Conservation (phyloP, 2,329 filamentous ascomycete genomes). For the Epichloe typhina region DNA sequence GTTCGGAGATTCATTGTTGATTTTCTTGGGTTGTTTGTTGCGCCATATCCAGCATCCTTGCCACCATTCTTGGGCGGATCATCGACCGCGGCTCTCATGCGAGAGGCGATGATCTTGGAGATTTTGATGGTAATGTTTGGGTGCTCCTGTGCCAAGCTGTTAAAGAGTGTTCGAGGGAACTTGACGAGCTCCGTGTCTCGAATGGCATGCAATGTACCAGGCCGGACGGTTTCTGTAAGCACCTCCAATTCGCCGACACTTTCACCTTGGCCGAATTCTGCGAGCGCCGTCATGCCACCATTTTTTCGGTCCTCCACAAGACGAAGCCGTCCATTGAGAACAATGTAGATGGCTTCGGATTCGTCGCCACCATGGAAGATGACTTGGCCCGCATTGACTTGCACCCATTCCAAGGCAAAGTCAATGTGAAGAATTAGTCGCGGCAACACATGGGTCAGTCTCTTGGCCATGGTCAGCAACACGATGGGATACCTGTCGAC, state of each 20-base stretch:
- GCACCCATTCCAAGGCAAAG: conserved; percentile 96
- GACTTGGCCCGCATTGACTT: conserved; percentile 88
- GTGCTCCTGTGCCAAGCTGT: conserved; percentile 92
- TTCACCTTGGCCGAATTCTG: conserved; percentile 92
- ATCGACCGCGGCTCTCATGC: conserved; percentile 82
- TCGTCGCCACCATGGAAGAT: conserved; percentile 90
- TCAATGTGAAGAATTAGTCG: conserved; percentile 90
- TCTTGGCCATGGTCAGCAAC: conserved; percentile 88
- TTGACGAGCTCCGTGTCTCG: conserved; percentile 93
- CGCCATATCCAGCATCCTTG: conserved; percentile 49
- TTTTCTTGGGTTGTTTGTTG: conserved; percentile 43
- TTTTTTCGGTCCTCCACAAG: conserved; percentile 71
- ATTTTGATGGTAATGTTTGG: conserved; percentile 98
- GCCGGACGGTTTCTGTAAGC: conserved; percentile 82
- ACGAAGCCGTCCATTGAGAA: conserved; percentile 82
- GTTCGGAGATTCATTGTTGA: conserved; percentile 89
- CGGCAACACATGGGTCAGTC: conserved; percentile 78
- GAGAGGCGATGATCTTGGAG: conserved; percentile 92
- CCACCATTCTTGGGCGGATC: conserved; percentile 56
- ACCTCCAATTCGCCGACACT: conserved; percentile 96
- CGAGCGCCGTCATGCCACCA: conserved; percentile 72
- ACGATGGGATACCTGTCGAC: conserved; percentile 88
- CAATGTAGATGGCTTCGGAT: conserved; percentile 96
- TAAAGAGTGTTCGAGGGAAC: conserved; percentile 90
- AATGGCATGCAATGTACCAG: conserved; percentile 87